These are phyloP conservation scores for Aspergillus pseudoterreus DNA, from an alignment of 2,329 filamentous ascomycete genomes.

Conservation along the genomic window DNA sequence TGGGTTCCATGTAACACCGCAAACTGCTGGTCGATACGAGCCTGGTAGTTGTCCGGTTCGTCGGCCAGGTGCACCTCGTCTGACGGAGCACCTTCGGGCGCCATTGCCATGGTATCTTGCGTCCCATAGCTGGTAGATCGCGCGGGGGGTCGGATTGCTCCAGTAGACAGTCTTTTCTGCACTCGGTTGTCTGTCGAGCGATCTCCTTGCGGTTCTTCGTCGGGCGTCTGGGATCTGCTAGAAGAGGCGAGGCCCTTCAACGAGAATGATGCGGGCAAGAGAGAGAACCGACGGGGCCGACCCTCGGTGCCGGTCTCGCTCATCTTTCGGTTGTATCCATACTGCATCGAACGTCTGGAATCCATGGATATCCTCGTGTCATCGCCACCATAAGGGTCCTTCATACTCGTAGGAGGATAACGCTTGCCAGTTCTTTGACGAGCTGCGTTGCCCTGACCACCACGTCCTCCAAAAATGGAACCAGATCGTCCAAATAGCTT, in stretches of 20 bases:
- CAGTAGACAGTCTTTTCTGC: conserved; percentile 35
- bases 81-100: conserved; percentile 24
- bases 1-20: conserved; percentile 35
- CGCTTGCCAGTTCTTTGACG: conserved; percentile 56
- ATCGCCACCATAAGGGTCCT: conserved; percentile 61
- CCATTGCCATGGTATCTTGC: conserved; percentile 27
- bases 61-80: conserved; percentile 22
- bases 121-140: conserved; percentile 32
- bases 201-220: conserved; percentile 37
- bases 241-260: conserved; percentile 61
- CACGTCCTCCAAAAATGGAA: conserved; percentile 68
- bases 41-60: conserved; percentile 36
- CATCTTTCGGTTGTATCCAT: conserved; percentile 66
- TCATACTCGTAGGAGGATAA: conserved; percentile 91
- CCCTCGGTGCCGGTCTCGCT: conserved; percentile 61
- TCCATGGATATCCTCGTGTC: conserved; percentile 66
- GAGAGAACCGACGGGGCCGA: conserved; percentile 67
- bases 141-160: conserved; percentile 23
- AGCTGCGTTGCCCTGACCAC: conserved; percentile 30
- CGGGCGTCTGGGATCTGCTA: conserved; percentile 49
- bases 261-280: conserved; percentile 63
- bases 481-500: conserved; percentile 81
- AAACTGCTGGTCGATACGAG: conserved; percentile 42
- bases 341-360: conserved; percentile 68
- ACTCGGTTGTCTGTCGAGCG: conserved; percentile 29